A percentile compares a stretch with the other conserved stretches of the same genome.
These are phyloP conservation scores for Aureobasidium pullulans DNA, from an alignment of 2,329 filamentous ascomycete species.

Conservation along the genomic window DNA sequence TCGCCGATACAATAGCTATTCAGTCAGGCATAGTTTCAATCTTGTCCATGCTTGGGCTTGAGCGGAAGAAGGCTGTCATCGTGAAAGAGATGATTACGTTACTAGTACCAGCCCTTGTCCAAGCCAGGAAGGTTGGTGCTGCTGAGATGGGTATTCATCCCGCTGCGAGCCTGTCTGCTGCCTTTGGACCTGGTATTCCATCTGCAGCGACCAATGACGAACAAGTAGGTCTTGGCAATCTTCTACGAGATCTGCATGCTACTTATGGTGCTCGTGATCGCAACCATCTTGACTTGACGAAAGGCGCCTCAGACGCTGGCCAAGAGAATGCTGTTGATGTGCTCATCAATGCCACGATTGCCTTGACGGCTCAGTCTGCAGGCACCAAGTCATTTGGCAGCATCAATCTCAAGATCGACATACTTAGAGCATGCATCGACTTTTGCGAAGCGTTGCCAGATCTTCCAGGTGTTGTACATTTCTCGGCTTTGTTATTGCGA, in stretches of 20 bases:
- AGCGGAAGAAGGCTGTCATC: slow-evolving; percentile 86
- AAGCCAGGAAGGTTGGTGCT: slow-evolving; percentile 84
- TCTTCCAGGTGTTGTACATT: slow-evolving; percentile 80
- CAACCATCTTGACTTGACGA: not conserved
- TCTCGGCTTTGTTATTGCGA: slow-evolving; percentile 75
- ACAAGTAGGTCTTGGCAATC: slow-evolving; percentile 1
- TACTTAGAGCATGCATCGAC: slow-evolving; percentile 82
- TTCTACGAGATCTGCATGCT: slow-evolving; percentile 13
- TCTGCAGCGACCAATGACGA: not conserved
- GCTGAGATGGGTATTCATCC: slow-evolving; percentile 96
- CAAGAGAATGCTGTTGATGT: not conserved
- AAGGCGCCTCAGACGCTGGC: not conserved
- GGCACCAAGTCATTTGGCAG: slow-evolving; percentile 57
- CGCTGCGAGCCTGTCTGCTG: slow-evolving; percentile 72
- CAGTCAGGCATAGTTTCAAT: slow-evolving; percentile 82
- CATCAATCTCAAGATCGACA: slow-evolving; percentile 71
- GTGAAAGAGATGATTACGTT: slow-evolving; percentile 78
- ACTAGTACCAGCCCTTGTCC: slow-evolving; percentile 75
- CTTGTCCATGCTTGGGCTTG: slow-evolving; percentile 69
- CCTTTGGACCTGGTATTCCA: slow-evolving; percentile 40
- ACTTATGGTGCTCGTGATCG: slow-evolving; percentile 14
- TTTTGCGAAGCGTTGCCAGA: slow-evolving; percentile 91
- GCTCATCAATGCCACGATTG: slow-evolving; percentile 3
- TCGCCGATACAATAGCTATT: slow-evolving; percentile 69
- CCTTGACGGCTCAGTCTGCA: not conserved